These are phyloP conservation scores for Phytophthora boehmeriae DNA, from an alignment of 352 stramenopile species.

Conservation along the genomic window DNA sequence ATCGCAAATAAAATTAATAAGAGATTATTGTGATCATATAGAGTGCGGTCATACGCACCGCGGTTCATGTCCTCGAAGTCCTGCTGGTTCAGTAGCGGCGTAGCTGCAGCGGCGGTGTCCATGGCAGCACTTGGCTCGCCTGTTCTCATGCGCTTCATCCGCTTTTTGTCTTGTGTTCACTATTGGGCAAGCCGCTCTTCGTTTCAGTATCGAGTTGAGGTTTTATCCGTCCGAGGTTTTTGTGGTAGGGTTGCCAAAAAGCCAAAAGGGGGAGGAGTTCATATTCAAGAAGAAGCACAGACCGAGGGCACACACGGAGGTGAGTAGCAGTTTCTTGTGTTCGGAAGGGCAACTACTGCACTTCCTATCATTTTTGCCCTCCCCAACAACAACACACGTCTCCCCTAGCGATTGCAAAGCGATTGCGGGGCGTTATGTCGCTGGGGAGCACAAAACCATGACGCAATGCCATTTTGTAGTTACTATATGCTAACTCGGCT, in stretches of 20 bases:
- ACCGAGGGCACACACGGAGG: background rate
- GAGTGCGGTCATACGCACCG: constrained; percentile 20
- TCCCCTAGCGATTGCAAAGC: too few species aligned
- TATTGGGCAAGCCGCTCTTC: background rate
- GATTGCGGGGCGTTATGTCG: too few species aligned
- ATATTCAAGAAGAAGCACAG: background rate
- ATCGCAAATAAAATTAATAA: background rate
- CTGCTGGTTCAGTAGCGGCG: constrained; percentile 40
- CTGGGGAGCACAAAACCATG: background rate
- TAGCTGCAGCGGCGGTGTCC: background rate
- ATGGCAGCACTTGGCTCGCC: constrained; percentile 7
- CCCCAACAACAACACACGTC: too few species aligned
- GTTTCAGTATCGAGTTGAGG: background rate
- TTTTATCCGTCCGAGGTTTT: background rate
- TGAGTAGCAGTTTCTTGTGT: background rate
- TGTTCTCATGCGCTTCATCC: constrained; percentile 27
- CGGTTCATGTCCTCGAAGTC: constrained; percentile 64
- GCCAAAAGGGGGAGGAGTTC: too few species aligned
- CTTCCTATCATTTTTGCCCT: background rate
- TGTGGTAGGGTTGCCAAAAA: background rate
- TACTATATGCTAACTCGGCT: background rate
- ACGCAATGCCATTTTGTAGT: background rate
- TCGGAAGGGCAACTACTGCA: background rate
- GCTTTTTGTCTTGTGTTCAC: background rate
- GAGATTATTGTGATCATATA: background rate